These are phyloP conservation scores for Colletotrichum musae DNA, from an alignment of 2,329 filamentous ascomycete species.

Conservation along the genomic window DNA sequence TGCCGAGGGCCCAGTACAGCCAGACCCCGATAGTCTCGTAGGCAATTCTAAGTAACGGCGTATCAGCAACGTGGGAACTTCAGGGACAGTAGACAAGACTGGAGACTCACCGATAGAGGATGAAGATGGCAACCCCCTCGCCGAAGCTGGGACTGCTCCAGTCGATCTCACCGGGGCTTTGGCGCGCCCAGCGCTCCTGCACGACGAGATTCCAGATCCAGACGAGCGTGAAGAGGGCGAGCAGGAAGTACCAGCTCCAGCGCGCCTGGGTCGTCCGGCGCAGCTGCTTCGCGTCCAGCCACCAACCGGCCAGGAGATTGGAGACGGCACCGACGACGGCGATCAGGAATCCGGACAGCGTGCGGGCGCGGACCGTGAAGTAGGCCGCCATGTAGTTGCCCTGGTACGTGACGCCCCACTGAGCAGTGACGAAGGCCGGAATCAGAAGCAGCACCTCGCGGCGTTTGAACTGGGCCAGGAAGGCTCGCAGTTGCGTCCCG, in stretches of 20 bases:
- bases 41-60: neutral
- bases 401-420: slow-evolving; percentile 43
- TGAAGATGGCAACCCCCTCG: slow-evolving; percentile 61
- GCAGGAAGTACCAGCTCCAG: slow-evolving; percentile 36
- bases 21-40: slow-evolving; percentile 47
- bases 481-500: slow-evolving; percentile 20
- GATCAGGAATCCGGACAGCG: slow-evolving; percentile 49
- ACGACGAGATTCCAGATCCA: slow-evolving; percentile 38
- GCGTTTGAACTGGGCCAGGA: slow-evolving; percentile 25
- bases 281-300: slow-evolving; percentile 35
- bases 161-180: slow-evolving; percentile 56
- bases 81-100: neutral
- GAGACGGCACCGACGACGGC: slow-evolving; percentile 54
- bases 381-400: slow-evolving; percentile 43
- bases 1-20: slow-evolving; percentile 65
- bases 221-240: slow-evolving; percentile 26
- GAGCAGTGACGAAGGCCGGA: slow-evolving; percentile 40
- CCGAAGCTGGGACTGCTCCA: slow-evolving; percentile 60
- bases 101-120: slow-evolving; percentile 61
- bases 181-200: slow-evolving; percentile 34
- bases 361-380: slow-evolving; percentile 38
- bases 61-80: neutral
- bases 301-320: slow-evolving; percentile 38
- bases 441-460: slow-evolving; percentile 39
- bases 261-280: slow-evolving; percentile 33